These are phyloP conservation scores for Eucalyptus curtisii DNA, from an alignment of 345 rosid species.

Conservation along the genomic window DNA sequence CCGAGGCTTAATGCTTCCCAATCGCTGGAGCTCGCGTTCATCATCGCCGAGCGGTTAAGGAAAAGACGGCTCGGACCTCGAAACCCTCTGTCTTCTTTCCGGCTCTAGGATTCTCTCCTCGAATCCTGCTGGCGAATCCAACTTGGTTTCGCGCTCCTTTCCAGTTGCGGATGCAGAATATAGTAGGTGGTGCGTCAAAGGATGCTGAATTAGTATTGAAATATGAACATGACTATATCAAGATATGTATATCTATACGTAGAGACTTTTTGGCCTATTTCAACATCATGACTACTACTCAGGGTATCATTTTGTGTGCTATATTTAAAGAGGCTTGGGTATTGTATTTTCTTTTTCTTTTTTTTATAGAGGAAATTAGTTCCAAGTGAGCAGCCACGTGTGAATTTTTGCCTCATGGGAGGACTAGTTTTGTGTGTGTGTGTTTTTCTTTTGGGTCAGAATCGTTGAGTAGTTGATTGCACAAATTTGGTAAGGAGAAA, in stretches of 20 bases:
- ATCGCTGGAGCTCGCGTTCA: constrained; percentile 26
- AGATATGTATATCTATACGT: neutral
- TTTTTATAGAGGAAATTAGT: neutral
- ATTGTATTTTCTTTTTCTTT: neutral
- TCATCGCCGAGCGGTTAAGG: constrained; percentile 20
- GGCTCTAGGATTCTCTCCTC: neutral
- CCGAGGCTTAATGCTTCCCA: constrained; percentile 31
- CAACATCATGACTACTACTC: neutral
- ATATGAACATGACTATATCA: neutral
- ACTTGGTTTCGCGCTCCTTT: neutral
- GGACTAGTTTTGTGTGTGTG: neutral
- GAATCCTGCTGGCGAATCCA: neutral
- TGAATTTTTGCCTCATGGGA: neutral
- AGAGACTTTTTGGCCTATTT: neutral
- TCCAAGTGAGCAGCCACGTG: neutral
- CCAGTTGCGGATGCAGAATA: neutral
- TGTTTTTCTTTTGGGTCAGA: neutral
- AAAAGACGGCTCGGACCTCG: constrained; percentile 2
- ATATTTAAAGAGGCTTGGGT: neutral
- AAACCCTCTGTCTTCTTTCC: neutral
- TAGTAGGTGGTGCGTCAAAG: neutral
- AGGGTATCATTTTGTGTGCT: neutral
- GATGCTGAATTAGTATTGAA: neutral
- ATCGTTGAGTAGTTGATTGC: neutral
- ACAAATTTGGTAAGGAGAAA: neutral